phyloP scores from a whole-genome alignment of 495 filamentous ascomycete species.

The Penicillium diatomitis region DNA sequence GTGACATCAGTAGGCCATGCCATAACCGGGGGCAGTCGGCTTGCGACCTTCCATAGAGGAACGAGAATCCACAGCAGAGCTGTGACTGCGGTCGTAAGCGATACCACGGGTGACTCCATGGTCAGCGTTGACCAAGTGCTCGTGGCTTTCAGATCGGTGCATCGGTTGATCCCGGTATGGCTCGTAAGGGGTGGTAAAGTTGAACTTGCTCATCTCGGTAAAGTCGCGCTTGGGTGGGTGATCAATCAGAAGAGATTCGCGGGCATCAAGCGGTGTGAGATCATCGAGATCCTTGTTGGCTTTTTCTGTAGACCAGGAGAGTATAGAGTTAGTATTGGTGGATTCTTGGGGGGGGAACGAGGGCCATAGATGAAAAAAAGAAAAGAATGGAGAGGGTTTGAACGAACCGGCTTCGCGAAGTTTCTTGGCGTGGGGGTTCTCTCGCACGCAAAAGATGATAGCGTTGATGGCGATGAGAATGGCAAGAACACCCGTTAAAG shows the following conservation, averaged over 20 bases:
- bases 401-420: conserved; percentile 77
- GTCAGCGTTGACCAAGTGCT: conserved; percentile 32
- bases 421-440: conserved; percentile 81
- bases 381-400: background rate
- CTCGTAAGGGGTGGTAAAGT: conserved; percentile 35
- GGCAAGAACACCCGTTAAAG: conserved; percentile 72
- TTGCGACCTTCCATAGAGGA: conserved; percentile 28
- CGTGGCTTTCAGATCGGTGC: conserved; percentile 30
- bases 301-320: conserved; percentile 50
- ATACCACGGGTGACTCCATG: conserved; percentile 25
- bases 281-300: conserved; percentile 71
- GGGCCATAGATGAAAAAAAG: conserved; percentile 2
- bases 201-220: conserved; percentile 41
- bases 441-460: conserved; percentile 66
- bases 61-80: conserved; percentile 22
- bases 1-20: conserved; percentile 28
- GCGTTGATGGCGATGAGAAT: conserved; percentile 89
- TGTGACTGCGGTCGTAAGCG: conserved; percentile 18
- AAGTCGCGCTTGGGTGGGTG: conserved; percentile 30
- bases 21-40: conserved; percentile 33
- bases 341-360: background rate
- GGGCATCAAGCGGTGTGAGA: conserved; percentile 81
- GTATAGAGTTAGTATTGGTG: no score
- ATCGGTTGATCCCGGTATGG: conserved; percentile 34
- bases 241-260: conserved; percentile 78